Conservation (phyloP, 1,284 basidiomycete species). For the Pseudozyma sp. region DNA sequence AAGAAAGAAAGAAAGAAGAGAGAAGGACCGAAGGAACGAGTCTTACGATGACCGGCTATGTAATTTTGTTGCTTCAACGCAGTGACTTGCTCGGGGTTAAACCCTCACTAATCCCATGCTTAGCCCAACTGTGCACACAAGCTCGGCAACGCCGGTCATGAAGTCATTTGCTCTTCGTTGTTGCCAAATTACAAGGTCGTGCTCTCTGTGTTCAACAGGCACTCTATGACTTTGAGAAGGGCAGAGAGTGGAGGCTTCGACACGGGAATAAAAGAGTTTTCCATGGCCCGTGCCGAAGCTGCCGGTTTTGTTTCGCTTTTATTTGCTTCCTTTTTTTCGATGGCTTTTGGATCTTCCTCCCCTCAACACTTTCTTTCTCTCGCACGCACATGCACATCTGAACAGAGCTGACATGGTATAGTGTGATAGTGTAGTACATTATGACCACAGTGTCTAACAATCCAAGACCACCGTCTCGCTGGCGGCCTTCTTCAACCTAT, state of each 20-base stretch:
- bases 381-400: neutral
- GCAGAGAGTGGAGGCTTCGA: conserved; percentile 11
- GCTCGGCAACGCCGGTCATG: too few species aligned
- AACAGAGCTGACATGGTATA: neutral
- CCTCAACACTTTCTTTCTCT: neutral
- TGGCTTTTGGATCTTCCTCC: neutral
- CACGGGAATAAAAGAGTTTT: neutral
- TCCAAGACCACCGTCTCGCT: conserved; percentile 49
- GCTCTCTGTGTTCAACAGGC: neutral
- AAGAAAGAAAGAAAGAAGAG: neutral
- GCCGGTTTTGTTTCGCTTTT: neutral
- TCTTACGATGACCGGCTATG: conserved; percentile 3
- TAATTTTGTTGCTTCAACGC: neutral
- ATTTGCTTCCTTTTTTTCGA: neutral
- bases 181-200: too few species aligned
- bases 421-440: neutral
- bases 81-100: neutral
- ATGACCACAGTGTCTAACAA: conserved; percentile 20
- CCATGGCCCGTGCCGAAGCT: conserved; percentile 18
- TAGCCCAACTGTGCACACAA: too few species aligned
- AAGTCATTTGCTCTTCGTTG: too few species aligned
- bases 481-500: conserved; percentile 94
- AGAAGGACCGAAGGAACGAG: neutral
- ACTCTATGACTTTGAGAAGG: too few species aligned
- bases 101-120: too few species aligned